Evolutionary conservation across 1,139 yeast species (phyloP).

Genomic region (Casaregolazyma suthepensis): DNA sequence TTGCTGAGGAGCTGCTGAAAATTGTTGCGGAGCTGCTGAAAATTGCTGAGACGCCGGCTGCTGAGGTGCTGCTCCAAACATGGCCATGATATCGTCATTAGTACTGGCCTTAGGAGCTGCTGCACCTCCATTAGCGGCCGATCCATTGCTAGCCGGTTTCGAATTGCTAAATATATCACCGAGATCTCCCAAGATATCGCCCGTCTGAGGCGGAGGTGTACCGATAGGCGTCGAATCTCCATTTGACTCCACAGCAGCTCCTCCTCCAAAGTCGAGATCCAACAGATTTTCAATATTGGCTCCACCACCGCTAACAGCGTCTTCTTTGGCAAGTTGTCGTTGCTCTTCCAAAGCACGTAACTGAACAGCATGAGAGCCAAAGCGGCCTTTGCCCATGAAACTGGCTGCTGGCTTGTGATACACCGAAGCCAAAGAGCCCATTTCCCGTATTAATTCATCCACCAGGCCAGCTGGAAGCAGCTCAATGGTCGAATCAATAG

Average conservation of each 20-base stretch:
- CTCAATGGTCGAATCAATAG: conserved; percentile 66
- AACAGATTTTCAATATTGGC: conserved; percentile 72
- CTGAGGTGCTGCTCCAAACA: conserved; percentile 24
- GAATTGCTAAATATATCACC: conserved; percentile 31
- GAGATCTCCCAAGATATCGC: conserved; percentile 28
- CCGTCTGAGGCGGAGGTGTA: conserved; percentile 18
- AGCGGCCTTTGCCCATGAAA: conserved; percentile 48
- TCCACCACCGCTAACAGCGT: conserved; percentile 42
- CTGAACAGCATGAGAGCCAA: conserved; percentile 41
- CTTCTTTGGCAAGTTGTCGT: conserved; percentile 70
- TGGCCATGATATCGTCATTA: conserved; percentile 29
- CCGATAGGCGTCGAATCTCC: conserved; percentile 14
- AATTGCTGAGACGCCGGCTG: conserved; percentile 24
- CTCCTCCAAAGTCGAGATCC: conserved; percentile 66
- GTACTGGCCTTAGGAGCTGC: conserved; percentile 18
- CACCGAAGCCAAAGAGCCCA: conserved; percentile 83
- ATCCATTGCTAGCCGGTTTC: conserved; percentile 28
- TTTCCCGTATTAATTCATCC: conserved; percentile 62
- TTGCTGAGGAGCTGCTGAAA: conserved; percentile 11
- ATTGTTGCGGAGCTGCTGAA: conserved; percentile 22
- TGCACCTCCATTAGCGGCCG: conserved; percentile 11
- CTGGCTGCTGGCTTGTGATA: conserved; percentile 78
- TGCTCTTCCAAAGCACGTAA: conserved; percentile 67
- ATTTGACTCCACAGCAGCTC: conserved; percentile 18
- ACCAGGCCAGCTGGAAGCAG: conserved; percentile 63